Percentiles rank a stretch among this genome's conserved stretches.
Evolutionary conservation across 306 rosid species (phyloP).

Genomic region (Corylus avellana): DNA sequence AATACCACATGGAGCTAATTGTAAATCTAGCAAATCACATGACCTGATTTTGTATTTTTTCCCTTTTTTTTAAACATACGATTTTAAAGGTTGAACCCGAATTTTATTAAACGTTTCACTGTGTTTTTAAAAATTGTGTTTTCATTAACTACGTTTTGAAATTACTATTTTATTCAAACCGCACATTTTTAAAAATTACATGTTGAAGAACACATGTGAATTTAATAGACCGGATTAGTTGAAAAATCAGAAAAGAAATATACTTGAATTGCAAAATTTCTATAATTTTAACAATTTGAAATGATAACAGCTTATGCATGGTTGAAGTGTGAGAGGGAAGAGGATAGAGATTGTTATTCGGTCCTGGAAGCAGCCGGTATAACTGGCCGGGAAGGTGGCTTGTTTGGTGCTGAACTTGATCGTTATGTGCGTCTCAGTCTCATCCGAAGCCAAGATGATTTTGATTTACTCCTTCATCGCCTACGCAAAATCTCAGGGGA

Average conservation of each 20-base stretch:
- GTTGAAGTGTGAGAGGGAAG: constrained; percentile 48
- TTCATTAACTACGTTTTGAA: too few relatives aligned
- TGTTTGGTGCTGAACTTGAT: constrained; percentile 20
- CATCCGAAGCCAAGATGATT: constrained; percentile 45
- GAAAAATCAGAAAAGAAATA: neutral
- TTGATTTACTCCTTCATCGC: constrained; percentile 37
- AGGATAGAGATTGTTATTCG: constrained; percentile 42
- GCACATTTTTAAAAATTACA: too few relatives aligned
- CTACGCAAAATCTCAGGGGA: constrained; percentile 29
- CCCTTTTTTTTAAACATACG: too few relatives aligned
- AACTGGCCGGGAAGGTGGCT: constrained; percentile 30
- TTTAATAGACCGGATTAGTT: too few relatives aligned
- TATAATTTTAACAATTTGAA: neutral
- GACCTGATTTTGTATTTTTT: too few relatives aligned
- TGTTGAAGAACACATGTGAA: too few relatives aligned
- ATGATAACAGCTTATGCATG: constrained; percentile 47
- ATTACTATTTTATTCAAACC: too few relatives aligned
- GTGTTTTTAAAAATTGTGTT: too few relatives aligned
- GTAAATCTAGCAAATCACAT: too few relatives aligned
- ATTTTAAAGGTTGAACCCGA: too few relatives aligned
- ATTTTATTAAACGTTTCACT: too few relatives aligned
- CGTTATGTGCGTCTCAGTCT: constrained; percentile 47
- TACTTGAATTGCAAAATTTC: neutral
- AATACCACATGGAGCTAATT: too few relatives aligned
- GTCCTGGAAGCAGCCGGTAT: constrained; percentile 37